Evolutionary conservation across 164 flowering plant genomes (phyloP), one percentile per base, ranked within the genome.

Genomic region (Stephania yunnanensis): DNA sequence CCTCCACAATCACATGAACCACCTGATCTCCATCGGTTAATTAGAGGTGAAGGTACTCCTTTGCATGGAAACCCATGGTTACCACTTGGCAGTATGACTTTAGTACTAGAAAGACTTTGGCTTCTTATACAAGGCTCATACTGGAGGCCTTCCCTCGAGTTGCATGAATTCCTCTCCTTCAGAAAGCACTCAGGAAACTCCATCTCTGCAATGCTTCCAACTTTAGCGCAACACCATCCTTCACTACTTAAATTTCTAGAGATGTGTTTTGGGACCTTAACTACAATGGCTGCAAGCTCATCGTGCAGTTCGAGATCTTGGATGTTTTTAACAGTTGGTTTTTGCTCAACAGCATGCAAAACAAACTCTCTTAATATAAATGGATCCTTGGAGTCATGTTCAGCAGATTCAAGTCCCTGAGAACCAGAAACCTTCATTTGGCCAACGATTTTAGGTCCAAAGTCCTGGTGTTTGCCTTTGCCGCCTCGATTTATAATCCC

Each of bases 1-100:
- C 99, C 99, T 48, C 99, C 99, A 83, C 99, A 95, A 71, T 95
- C 99, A 71, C 99, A 95, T 61, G 86, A 83, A 71, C 99, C 99
- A 48, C 93, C 96, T n/a, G 95, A 83, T 84, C 73, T 91, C 99
- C 98, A 95, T 68, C 99, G 77, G 36, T 87, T 77, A 31, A 95
- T 83, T 82, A 95, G 80, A 73, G 93, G 80, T 7, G 97, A 87
- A 76, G 97, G 99, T 15, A 70, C 77, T 68, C 94, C 95, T 42
- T 80, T 78, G 67, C 71, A 78, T 69, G 99, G 95, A 82, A 87
- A 73, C 50, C 95, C 84, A 81, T 95, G 99, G 74, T 80, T 82
- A 58, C 87, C 98, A 75, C 84, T 85, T 29, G 97, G 98, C 72
- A 95, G 89, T 74, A 95, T 84, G 64, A 89, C 95, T 4, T 46